These are phyloP conservation scores for Gastrolobium bilobum DNA, from an alignment of 306 rosid species.

Conservation along the genomic window DNA sequence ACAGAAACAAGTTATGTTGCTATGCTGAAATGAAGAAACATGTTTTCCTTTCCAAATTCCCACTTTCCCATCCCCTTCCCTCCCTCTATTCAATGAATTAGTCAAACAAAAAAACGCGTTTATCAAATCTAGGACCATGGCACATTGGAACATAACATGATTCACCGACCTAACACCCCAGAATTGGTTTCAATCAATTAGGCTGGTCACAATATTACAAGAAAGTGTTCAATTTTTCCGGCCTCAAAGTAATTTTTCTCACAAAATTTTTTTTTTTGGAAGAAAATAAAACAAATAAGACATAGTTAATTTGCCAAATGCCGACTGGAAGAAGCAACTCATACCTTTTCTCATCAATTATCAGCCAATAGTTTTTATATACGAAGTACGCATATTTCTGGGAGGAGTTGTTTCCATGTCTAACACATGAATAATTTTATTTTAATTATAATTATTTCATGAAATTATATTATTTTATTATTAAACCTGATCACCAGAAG, in stretches of 20 bases:
- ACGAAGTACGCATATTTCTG: neutral
- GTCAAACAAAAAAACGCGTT: neutral
- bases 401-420: neutral
- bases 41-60: neutral
- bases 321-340: neutral
- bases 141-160: neutral
- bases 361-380: neutral
- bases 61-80: neutral
- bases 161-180: neutral
- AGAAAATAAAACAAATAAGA: neutral
- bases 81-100: neutral
- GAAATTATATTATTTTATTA: no score
- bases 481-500: neutral
- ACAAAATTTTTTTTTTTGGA: neutral
- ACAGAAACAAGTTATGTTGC: no score
- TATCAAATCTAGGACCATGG: neutral
- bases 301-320: constrained; percentile 19
- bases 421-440: neutral
- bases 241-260: neutral
- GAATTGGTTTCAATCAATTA: neutral
- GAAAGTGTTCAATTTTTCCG: constrained; percentile 20
- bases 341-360: neutral
- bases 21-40: neutral
- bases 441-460: neutral
- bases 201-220: constrained; percentile 38